Evolutionary conservation across 2,329 filamentous ascomycete species (phyloP), one percentile per base, ranked within the genome.

Genomic region (Macrophomina tecta): DNA sequence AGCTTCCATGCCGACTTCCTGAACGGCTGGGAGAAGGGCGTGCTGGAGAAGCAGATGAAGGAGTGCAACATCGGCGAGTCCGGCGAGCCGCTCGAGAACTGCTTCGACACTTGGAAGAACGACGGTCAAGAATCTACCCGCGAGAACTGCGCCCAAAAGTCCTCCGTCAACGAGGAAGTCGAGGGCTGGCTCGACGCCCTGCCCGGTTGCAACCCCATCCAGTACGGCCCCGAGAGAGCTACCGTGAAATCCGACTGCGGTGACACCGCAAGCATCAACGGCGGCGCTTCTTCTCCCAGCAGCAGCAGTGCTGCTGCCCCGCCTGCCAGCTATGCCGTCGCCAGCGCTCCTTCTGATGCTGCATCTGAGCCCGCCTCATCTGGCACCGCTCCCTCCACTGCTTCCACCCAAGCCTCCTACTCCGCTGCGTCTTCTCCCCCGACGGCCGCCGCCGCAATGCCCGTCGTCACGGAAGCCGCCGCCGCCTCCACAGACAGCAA

Each of bases 121-220:
- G 63, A 62, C 53, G 75, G 77, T 48, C 65, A 71, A 3, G 69
- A 67, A 7, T 40, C 46, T 4, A 16, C 16, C 30, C 78, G 74
- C 67, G 63, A 72, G 32, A 67, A 68, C 30, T 79, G 77, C 69
- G 64, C 72, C 16, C 75, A 75, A 7, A 70, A 53, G 32, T 58
- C 60, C 0, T 16, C 51, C 2, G 65, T 67, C 28, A 48, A 28
- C 11, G 67, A 69, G 14, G 71, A 69, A 56, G 55, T 51, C 3
- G 67, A 68, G 2, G 71, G 74, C 2, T 71, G 72, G 42, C 56
- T 78, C 5, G 71, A 76, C 14, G 73, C 72, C 64, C 75, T 79
- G 7, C 77, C 77, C 42, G 77, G 77, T 28, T 79, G 77, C 73
- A 79, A 79, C 66, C 76, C 77, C n/a, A 65, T 79, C 34, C 77